Evolutionary conservation across 352 stramenopile species (phyloP).

Genomic region (Globisporangium ultimum): DNA sequence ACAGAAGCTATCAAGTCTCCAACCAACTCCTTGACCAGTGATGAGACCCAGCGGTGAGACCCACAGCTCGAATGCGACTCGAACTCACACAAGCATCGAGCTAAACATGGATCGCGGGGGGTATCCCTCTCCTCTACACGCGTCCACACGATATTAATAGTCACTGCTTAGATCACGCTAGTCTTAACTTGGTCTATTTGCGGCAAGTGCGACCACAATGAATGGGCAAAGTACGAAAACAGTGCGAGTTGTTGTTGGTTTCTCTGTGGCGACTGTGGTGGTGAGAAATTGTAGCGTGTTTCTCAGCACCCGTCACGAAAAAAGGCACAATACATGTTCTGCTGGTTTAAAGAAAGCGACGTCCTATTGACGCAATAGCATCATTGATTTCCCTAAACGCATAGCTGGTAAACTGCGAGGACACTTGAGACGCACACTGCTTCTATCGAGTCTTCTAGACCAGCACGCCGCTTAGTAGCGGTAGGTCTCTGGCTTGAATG

Average conservation of each 20-base stretch:
- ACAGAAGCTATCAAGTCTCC: too few relatives aligned
- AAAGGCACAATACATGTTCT: conserved; percentile 7
- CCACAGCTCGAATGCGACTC: too few relatives aligned
- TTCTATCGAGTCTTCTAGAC: neutral
- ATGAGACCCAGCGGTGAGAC: too few relatives aligned
- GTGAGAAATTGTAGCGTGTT: conserved; percentile 11
- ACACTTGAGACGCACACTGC: conserved; percentile 5
- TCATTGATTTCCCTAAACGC: conserved; percentile 6
- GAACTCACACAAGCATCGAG: too few relatives aligned
- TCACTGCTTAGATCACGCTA: too few relatives aligned
- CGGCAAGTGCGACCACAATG: too few relatives aligned
- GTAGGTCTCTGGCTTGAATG: conserved; percentile 98
- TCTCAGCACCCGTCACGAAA: conserved; percentile 16
- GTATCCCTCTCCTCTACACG: too few relatives aligned
- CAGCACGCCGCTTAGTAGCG: conserved; percentile 89
- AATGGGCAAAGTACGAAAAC: too few relatives aligned
- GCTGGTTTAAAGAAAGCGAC: neutral
- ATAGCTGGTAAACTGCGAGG: neutral
- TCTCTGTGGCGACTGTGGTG: conserved; percentile 6
- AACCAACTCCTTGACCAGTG: too few relatives aligned
- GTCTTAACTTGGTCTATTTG: too few relatives aligned
- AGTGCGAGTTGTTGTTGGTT: neutral
- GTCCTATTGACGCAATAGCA: conserved; percentile 3
- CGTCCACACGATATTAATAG: too few relatives aligned
- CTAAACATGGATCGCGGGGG: too few relatives aligned